These are phyloP conservation scores for Aspergillus fischeri DNA, from an alignment of 2,329 filamentous ascomycete genomes.

Conservation along the genomic window DNA sequence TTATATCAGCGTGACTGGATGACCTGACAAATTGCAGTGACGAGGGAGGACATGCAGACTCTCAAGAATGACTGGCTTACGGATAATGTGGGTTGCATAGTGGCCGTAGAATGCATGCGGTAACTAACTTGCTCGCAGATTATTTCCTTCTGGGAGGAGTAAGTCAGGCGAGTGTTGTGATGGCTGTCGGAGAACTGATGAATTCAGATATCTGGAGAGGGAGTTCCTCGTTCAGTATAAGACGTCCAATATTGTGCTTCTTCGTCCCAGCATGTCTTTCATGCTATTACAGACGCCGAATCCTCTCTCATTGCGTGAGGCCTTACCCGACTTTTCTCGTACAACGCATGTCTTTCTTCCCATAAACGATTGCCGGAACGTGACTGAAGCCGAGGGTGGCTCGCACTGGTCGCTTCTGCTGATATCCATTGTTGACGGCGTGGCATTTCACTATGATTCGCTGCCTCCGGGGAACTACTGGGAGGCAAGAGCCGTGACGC, in stretches of 20 bases:
- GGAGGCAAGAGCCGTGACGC: slow-evolving; percentile 66
- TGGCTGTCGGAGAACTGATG: slow-evolving; percentile 7
- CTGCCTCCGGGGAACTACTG: slow-evolving; percentile 69
- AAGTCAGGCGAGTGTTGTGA: slow-evolving; percentile 30
- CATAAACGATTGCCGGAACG: slow-evolving; percentile 81
- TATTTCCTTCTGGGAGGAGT: slow-evolving; percentile 98
- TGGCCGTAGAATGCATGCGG: slow-evolving; percentile 9
- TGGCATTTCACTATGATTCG: slow-evolving; percentile 96
- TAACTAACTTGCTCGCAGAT: slow-evolving; percentile 53
- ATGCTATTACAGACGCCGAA: slow-evolving; percentile 73
- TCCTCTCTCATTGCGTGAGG: slow-evolving; percentile 56
- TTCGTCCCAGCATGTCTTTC: slow-evolving; percentile 89
- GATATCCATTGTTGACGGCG: slow-evolving; percentile 79
- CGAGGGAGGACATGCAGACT: slow-evolving; percentile 80
- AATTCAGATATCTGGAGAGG: slow-evolving; percentile 69
- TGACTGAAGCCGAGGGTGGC: slow-evolving; percentile 76
- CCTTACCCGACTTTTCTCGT: slow-evolving; percentile 72
- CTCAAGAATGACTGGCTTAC: slow-evolving; percentile 94
- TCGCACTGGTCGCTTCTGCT: slow-evolving; percentile 93
- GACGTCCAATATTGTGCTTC: slow-evolving; percentile 79
- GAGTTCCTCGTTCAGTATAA: slow-evolving; percentile 78
- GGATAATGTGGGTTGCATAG: slow-evolving; percentile 67
- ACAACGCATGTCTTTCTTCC: slow-evolving; percentile 94
- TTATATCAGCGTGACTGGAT: neutral
- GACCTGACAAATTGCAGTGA: slow-evolving; percentile 55